phyloP scores from a whole-genome alignment of 176 grass and related monocot species.

The Avena sativa region DNA sequence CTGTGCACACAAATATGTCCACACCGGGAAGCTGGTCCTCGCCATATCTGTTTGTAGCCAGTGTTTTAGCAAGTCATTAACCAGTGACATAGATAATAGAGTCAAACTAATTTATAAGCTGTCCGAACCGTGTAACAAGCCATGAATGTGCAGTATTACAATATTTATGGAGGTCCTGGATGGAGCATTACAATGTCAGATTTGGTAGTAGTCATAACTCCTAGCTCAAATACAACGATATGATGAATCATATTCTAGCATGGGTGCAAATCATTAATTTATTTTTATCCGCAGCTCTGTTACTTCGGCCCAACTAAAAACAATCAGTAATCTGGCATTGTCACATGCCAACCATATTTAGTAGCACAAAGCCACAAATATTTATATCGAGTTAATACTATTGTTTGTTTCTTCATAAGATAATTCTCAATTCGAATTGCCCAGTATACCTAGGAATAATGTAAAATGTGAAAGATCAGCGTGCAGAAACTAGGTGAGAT shows the following conservation, averaged over 20 bases:
- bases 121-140: background rate
- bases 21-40: constrained; percentile 52
- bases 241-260: constrained; percentile 22
- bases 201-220: constrained; percentile 15
- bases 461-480: constrained; percentile 12
- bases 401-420: constrained; percentile 5
- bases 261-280: background rate
- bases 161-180: constrained; percentile 1
- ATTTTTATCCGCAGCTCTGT: background rate
- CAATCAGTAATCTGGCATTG: background rate
- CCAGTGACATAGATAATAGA: background rate
- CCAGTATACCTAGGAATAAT: background rate
- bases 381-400: background rate
- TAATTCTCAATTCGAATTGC: constrained; percentile 5
- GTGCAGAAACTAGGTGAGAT: background rate
- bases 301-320: background rate
- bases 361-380: background rate
- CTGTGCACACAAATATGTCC: constrained; percentile 85
- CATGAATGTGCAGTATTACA: constrained; percentile 20
- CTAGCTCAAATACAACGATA: background rate
- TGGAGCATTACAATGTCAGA: background rate
- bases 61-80: background rate
- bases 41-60: constrained; percentile 42
- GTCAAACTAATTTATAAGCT: background rate
- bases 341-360: background rate